Conservation (phyloP, 2,329 filamentous ascomycete genomes). For the Fusarium sp. region DNA sequence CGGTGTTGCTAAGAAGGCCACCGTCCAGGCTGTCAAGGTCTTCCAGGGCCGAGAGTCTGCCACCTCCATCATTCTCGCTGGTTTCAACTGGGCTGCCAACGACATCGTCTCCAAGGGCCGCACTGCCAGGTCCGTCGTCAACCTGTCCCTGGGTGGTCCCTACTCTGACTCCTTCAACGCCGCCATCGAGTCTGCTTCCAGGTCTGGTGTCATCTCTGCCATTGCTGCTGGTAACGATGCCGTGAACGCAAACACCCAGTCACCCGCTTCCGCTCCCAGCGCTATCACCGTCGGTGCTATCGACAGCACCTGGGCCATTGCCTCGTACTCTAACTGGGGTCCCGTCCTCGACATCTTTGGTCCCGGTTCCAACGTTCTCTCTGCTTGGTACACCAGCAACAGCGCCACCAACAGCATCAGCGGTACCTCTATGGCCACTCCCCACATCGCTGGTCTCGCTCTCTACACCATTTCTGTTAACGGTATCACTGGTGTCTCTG, state of each 20-base stretch:
- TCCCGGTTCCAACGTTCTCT: conserved; percentile 63
- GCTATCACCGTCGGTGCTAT: conserved; percentile 56
- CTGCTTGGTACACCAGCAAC: conserved; percentile 63
- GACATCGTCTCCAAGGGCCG: conserved; percentile 61
- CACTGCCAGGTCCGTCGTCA: conserved; percentile 61
- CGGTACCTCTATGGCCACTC: conserved; percentile 76
- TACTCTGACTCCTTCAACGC: conserved; percentile 64
- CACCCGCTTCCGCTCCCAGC: conserved; percentile 52
- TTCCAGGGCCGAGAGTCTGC: conserved; percentile 52
- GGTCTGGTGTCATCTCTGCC: conserved; percentile 64
- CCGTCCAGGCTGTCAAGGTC: conserved; percentile 63
- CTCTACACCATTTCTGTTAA: conserved; percentile 64
- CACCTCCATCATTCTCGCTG: conserved; percentile 53
- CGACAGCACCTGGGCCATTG: conserved; percentile 56
- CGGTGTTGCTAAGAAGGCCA: conserved; percentile 61
- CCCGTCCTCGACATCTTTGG: conserved; percentile 65
- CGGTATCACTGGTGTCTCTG: conserved; percentile 52
- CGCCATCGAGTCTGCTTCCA: conserved; percentile 62
- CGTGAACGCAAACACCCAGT: conserved; percentile 44
- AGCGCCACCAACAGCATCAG: conserved; percentile 64
- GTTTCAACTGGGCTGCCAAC: conserved; percentile 60
- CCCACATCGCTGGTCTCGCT: conserved; percentile 72
- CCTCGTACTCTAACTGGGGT: conserved; percentile 68
- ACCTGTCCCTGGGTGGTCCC: conserved; percentile 69
- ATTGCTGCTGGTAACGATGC: conserved; percentile 70